Evolutionary conservation across 2,329 filamentous ascomycete genomes (phyloP).

Genomic region (Hymenoscyphus albidus): DNA sequence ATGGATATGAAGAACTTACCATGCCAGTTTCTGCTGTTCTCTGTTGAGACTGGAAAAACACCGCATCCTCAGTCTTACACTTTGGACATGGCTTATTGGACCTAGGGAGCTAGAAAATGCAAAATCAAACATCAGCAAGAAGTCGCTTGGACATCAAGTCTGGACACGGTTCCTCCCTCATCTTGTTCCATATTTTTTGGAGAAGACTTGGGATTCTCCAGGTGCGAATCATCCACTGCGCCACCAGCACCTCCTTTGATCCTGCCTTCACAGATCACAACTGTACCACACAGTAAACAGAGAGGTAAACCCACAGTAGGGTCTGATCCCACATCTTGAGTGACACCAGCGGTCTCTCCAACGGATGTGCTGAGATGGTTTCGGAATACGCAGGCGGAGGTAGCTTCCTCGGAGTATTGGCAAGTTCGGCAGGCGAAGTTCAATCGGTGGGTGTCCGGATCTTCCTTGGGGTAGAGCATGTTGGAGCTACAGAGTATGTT

Average conservation of each 20-base stretch:
- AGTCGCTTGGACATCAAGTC: conserved; percentile 14
- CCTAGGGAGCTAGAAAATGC: conserved; percentile 73
- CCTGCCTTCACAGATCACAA: conserved; percentile 40
- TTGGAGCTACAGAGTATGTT: conserved; percentile 63
- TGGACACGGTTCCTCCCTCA: conserved; percentile 16
- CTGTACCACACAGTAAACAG: conserved; percentile 46
- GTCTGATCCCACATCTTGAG: conserved; percentile 94
- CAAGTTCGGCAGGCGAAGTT: conserved; percentile 97
- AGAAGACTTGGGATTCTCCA: conserved; percentile 8
- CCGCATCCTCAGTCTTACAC: conserved; percentile 84
- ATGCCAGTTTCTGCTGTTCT: conserved; percentile 96
- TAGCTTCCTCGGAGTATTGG: conserved; percentile 82
- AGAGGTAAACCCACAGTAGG: conserved; percentile 82
- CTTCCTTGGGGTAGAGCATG: conserved; percentile 96
- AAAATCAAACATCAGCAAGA: conserved; percentile 40
- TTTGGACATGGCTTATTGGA: conserved; percentile 80
- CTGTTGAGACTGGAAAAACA: conserved; percentile 99
- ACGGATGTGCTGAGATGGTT: conserved; percentile 89
- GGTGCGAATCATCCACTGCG: conserved; percentile 10
- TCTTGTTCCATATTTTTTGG: conserved; percentile 12
- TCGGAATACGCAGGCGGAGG: conserved; percentile 89
- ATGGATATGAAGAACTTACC: conserved; percentile 54
- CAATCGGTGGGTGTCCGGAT: conserved; percentile 75
- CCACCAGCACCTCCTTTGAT: neutral
- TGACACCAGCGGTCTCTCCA: conserved; percentile 94